Conservation (phyloP, 2,329 filamentous ascomycete genomes). For the Ascochyta koolunga region DNA sequence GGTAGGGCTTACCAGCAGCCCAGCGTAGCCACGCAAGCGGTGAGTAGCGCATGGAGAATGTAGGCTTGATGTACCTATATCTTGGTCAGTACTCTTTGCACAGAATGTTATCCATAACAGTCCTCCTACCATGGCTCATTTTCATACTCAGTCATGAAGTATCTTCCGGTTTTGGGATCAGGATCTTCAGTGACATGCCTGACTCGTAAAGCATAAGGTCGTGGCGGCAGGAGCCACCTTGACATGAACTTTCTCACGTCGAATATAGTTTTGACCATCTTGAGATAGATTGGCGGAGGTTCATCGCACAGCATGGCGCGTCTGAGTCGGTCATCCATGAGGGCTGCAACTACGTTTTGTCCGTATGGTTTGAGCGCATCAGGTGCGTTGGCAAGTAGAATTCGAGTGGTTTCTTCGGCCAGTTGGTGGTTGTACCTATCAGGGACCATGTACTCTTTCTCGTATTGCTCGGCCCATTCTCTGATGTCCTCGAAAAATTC, state of each 20-base stretch:
- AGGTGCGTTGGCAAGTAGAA: slow-evolving; percentile 65
- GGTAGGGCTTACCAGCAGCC: slow-evolving; percentile 67
- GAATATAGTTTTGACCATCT: slow-evolving; percentile 57
- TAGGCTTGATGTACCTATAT: slow-evolving; percentile 34
- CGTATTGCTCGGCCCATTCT: slow-evolving; percentile 63
- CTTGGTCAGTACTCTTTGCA: slow-evolving; percentile 1
- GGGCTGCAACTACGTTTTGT: slow-evolving; percentile 59
- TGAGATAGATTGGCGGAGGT: slow-evolving; percentile 44
- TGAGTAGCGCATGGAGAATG: slow-evolving; percentile 23
- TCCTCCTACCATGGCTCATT: slow-evolving; percentile 48
- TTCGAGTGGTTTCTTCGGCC: slow-evolving; percentile 65
- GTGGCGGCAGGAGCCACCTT: slow-evolving; percentile 66
- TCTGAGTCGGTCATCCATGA: slow-evolving; percentile 69
- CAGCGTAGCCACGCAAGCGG: slow-evolving; percentile 45
- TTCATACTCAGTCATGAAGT: slow-evolving; percentile 24
- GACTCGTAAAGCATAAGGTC: slow-evolving; percentile 44
- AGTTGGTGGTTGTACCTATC: slow-evolving; percentile 43
- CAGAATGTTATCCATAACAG: neutral
- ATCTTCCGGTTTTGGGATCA: slow-evolving; percentile 53
- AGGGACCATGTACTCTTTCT: slow-evolving; percentile 63
- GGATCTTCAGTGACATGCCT: slow-evolving; percentile 52
- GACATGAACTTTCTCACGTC: slow-evolving; percentile 61
- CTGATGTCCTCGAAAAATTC: slow-evolving; percentile 60
- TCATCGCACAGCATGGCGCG: slow-evolving; percentile 62
- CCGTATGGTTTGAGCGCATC: slow-evolving; percentile 53